Evolutionary conservation across 2,329 filamentous ascomycete genomes (phyloP).

Genomic region (Aureobasidium lini): DNA sequence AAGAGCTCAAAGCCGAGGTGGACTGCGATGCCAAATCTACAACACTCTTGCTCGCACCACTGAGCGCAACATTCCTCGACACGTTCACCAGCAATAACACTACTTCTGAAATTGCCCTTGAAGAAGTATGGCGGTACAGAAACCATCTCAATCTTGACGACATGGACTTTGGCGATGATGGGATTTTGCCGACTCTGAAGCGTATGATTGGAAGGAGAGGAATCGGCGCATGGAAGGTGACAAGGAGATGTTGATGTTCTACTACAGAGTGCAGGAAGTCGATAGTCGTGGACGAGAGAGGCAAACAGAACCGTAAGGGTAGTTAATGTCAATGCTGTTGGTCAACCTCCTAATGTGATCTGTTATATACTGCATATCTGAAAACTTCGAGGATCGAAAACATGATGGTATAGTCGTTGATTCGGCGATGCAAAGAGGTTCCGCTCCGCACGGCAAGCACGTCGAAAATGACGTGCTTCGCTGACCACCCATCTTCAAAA

Average conservation of each 20-base stretch:
- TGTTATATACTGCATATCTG: not conserved
- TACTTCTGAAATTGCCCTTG: constrained; percentile 46
- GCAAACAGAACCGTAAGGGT: not conserved
- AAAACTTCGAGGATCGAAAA: not conserved
- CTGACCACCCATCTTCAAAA: constrained; percentile 4
- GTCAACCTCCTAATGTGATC: not conserved
- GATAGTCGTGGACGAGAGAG: not conserved
- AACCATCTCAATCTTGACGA: constrained; percentile 72
- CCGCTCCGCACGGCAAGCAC: not conserved
- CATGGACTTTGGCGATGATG: constrained; percentile 70
- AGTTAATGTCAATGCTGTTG: not conserved
- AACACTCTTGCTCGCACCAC: constrained; percentile 57
- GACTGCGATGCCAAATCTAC: constrained; percentile 47
- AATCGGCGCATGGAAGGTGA: constrained; percentile 37
- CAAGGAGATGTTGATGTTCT: constrained; percentile 28
- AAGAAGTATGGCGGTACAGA: constrained; percentile 61
- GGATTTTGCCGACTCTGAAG: constrained; percentile 62
- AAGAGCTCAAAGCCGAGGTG: constrained; percentile 51
- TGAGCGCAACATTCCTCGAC: constrained; percentile 64
- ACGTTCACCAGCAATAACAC: constrained; percentile 31
- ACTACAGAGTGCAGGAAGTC: not conserved
- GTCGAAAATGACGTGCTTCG: constrained; percentile 4
- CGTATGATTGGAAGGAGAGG: constrained; percentile 49
- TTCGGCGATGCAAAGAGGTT: not conserved
- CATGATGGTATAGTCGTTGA: too few relatives aligned